A percentile compares a stretch with the other conserved stretches of the same genome.
Conservation (phyloP, 257 asterid genomes). For the Solanum pennellii region DNA sequence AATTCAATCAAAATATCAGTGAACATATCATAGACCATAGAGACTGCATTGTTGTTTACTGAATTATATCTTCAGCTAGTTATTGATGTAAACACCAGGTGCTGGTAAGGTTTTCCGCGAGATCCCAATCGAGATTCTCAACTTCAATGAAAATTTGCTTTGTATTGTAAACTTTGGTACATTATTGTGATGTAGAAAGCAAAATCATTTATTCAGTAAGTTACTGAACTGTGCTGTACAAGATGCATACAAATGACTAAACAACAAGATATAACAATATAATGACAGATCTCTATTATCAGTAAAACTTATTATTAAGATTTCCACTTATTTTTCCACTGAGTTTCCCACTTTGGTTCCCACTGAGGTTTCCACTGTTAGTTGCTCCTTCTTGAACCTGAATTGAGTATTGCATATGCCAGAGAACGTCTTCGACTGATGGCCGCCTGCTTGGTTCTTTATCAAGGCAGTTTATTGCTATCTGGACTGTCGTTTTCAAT, state of each 20-base stretch:
- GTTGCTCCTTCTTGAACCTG: slow-evolving; percentile 99
- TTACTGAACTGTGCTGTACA: not conserved
- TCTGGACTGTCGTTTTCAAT: slow-evolving; percentile 66
- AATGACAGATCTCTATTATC: not conserved
- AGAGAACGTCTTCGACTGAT: slow-evolving; percentile 86
- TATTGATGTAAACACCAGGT: not conserved
- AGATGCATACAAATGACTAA: not conserved
- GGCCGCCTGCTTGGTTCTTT: slow-evolving; percentile 60
- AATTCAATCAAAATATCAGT: too few species aligned
- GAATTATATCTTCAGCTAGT: not conserved
- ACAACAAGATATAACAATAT: not conserved
- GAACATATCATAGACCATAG: not conserved
- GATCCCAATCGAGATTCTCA: not conserved
- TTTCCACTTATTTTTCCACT: slow-evolving; percentile 28
- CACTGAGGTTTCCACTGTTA: slow-evolving; percentile 60
- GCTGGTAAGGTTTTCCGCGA: not conserved
- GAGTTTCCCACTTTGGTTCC: slow-evolving; percentile 37
- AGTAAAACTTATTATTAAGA: slow-evolving; percentile 36
- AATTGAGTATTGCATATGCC: slow-evolving; percentile 97
- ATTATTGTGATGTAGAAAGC: not conserved
- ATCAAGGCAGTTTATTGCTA: slow-evolving; percentile 58
- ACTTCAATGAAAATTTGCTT: not conserved
- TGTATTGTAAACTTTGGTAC: not conserved
- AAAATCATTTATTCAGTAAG: not conserved
- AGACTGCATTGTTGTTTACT: not conserved